A percentile compares a stretch with the other conserved stretches of the same genome.
phyloP scores from a whole-genome alignment of 208 protist species.

The Leptomonas seymouri region DNA sequence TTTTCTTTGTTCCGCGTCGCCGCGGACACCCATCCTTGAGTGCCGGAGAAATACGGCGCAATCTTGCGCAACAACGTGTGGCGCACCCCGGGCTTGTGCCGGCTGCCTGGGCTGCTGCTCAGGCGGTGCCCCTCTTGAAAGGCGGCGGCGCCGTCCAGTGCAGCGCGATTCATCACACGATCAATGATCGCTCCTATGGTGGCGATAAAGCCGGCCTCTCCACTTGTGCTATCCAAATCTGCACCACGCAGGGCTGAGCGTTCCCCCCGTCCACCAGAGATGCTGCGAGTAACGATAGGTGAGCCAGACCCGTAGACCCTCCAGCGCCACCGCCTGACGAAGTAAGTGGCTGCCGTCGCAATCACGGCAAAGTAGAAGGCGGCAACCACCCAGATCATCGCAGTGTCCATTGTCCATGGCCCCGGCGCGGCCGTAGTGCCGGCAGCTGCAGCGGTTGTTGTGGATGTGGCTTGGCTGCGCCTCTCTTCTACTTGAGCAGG shows the following conservation, averaged over 20 bases:
- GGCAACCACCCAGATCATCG: conserved; percentile 19
- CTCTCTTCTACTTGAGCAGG: no score
- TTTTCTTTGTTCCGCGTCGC: conserved; percentile 19
- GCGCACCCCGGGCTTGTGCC: conserved; percentile 1
- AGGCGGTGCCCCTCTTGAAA: conserved; percentile 9
- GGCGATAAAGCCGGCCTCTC: conserved; percentile 18
- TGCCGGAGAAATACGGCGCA: neutral
- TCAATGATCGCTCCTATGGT: conserved; percentile 28
- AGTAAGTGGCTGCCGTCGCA: conserved; percentile 16
- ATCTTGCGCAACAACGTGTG: conserved; percentile 3
- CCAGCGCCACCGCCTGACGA: conserved; percentile 24
- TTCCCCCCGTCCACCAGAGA: conserved; percentile 1
- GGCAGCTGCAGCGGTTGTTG: neutral
- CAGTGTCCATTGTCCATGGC: conserved; percentile 21
- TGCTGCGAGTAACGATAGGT: neutral
- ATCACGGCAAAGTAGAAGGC: conserved; percentile 24
- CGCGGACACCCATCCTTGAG: conserved; percentile 6
- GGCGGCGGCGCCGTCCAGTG: conserved; percentile 20
- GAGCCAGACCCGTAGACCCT: conserved; percentile 12
- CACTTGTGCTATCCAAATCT: neutral
- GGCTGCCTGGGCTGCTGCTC: neutral
- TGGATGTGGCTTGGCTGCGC: neutral
- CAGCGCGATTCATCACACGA: conserved; percentile 17
- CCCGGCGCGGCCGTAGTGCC: neutral
- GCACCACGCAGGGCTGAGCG: neutral